Base-by-base conservation (phyloP, 805 yeast genomes). In the Starmerella etchellsii region DNA sequence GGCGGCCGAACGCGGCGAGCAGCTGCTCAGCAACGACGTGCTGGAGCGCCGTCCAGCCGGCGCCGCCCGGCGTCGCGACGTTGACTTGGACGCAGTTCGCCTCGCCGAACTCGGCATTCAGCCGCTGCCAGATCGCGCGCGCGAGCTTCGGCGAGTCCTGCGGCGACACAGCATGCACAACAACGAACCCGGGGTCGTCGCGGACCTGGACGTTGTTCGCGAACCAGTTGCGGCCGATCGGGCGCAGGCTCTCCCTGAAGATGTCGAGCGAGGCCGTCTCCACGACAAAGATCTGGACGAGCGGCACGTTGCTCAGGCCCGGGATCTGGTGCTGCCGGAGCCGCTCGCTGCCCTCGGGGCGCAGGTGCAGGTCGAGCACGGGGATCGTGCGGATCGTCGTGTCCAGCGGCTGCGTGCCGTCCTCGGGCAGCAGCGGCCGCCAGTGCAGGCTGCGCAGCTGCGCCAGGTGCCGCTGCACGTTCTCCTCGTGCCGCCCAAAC, bases 211-310 rank as follows among this genome's bases (percentile, higher is more conserved):
- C 66, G 51, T 40, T 67, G 53, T 30, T 65, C 34, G 69, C 65
- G 21, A 81, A 63, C 97, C 98, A 91, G 49, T 80, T 91, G 36
- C 68, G 70, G 19, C 87, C 73, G 49, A 84, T 63, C 1, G 94
- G 94, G 30, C 98, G 70, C 1, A 81, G 84, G 52, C 78, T 81
- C 0, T 79, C 59, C 44, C 93, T 66, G 58, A 88, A 88, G 1
- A 73, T 73, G 14, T 88, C 97, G 16, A 79, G 57, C 33, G 71
- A 73, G 4, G 73, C 75, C 44, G 78, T 72, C 41, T 70, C 70
- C 7, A 88, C 67, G 41, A 87, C 71, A 65, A 88, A 76, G 18
- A 85, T 54, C 48, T 78, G 69, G 34, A 81, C 63, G 49, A 78
- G 75, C 1, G 81, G 74, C 4, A 67, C 60, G 31, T 60, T 57